Evolutionary conservation across 148 eudicot genomes (phyloP), one percentile per base, ranked within the genome.

Genomic region (Camellia lanceoleosa): DNA sequence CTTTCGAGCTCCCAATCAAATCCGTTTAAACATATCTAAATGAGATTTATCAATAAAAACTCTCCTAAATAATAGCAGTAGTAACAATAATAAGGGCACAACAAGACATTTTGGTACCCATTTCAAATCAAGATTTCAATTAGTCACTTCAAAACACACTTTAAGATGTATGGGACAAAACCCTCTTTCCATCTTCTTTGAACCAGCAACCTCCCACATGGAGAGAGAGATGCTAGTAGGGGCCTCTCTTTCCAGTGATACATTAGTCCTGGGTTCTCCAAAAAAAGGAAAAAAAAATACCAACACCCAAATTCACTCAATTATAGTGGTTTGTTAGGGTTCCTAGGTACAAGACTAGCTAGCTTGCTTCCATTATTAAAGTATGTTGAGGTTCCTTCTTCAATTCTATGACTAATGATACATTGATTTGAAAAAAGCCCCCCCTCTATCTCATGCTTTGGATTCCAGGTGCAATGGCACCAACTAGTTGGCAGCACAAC

Each of bases 71-170:
- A 30, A 30, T 30, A 30, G 1, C 1, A 30, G 38, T 30, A 30
- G 38, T 30, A 30, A 1, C 38, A 30, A 30, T 30, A 1, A 30
- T 1, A 30, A 30, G 38, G 38, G 38, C 38, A 30, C 38, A 30
- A 30, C 38, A 63, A 62, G 23, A 2, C 20, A 19, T 60, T 52
- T 7, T 30, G 62, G 46, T n/a, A 56, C 30, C 47, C 20, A 43
- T 46, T 19, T 20, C 19, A 7, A 60, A 75, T 38, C n/a, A 14
- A 19, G 56, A 5, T 5, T 6, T 13, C 78, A 62, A 43, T 46
- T 2, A 76, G 79, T 76, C 79, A 76, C 59, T 66, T 76, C 71
- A 76, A 46, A 20, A 18, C 69, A 63, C 44, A 47, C 56, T 75
- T 61, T 46, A 46, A 47, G 16, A 44, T 18, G 60, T 1, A 56